A percentile compares a stretch with the other conserved stretches of the same genome.
Conservation (phyloP, 208 protist species). For the Acanthamoeba triangularis region DNA sequence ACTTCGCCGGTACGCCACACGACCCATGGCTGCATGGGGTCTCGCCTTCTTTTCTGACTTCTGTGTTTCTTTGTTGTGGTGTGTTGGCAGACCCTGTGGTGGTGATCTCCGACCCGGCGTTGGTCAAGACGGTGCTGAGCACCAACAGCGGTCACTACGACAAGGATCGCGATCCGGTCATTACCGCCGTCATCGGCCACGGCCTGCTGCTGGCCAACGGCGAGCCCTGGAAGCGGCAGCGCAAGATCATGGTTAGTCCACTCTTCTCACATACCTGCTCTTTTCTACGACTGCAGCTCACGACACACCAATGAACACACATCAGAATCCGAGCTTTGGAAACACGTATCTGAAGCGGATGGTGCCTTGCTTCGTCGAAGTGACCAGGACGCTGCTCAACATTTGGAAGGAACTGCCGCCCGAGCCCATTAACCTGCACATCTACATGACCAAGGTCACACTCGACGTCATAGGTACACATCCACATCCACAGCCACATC, state of each 20-base stretch:
- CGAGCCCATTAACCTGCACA: constrained; percentile 40
- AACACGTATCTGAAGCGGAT: constrained; percentile 36
- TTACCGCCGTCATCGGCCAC: constrained; percentile 48
- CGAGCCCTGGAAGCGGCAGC: constrained; percentile 43
- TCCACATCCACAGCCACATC: not conserved
- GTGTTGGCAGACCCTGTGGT: constrained; percentile 41
- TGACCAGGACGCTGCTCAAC: not conserved
- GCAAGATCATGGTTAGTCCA: constrained; percentile 1
- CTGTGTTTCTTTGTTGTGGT: not conserved
- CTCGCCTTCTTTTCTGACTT: not conserved
- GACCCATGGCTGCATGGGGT: not conserved
- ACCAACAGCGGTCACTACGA: constrained; percentile 43
- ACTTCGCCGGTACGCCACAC: constrained; percentile 16
- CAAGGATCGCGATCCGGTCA: constrained; percentile 62
- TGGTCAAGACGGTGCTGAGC: constrained; percentile 33
- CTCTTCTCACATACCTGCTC: not conserved
- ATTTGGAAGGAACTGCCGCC: constrained; percentile 16
- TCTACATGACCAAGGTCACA: constrained; percentile 60
- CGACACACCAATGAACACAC: not conserved
- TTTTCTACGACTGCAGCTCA: not conserved
- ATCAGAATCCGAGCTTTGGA: constrained; percentile 47
- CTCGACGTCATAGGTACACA: constrained; percentile 34
- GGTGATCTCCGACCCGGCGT: constrained; percentile 67
- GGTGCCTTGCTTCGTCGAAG: constrained; percentile 55
- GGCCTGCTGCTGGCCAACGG: constrained; percentile 59